A percentile compares a stretch with the other conserved stretches of the same genome.
Evolutionary conservation across 352 stramenopile species (phyloP).

Genomic region (Globisporangium parvum): DNA sequence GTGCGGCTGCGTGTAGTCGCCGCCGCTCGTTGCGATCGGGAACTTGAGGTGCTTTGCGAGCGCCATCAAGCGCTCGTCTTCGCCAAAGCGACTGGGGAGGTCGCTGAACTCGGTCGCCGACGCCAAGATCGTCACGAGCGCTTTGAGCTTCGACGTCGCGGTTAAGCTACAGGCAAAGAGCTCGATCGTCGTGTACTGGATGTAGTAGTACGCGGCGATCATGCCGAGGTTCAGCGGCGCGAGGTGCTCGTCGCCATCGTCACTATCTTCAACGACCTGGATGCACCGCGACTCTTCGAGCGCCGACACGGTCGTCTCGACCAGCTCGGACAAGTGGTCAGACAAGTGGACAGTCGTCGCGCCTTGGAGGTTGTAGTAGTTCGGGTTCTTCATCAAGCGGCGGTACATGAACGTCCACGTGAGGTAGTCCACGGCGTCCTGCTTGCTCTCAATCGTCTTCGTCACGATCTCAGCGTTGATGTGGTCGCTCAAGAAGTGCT

Average conservation of each 20-base stretch:
- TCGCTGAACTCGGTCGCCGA: constrained; percentile 95
- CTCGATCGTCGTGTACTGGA: constrained; percentile 99
- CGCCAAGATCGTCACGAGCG: constrained; percentile 96
- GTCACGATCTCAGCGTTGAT: constrained; percentile 99
- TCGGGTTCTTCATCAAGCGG: constrained; percentile 98
- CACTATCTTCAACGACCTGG: constrained; percentile 91
- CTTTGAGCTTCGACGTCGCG: constrained; percentile 94
- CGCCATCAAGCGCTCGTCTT: constrained; percentile 92
- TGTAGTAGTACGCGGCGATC: constrained; percentile 99
- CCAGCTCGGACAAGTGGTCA: constrained; percentile 98
- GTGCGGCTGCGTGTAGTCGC: constrained; percentile 90
- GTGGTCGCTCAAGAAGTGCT: constrained; percentile 97
- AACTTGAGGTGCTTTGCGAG: constrained; percentile 94
- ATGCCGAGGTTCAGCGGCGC: constrained; percentile 98
- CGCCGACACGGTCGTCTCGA: constrained; percentile 95
- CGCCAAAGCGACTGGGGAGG: constrained; percentile 89
- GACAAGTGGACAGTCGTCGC: constrained; percentile 91
- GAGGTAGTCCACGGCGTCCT: constrained; percentile 99
- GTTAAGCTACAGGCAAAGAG: constrained; percentile 97
- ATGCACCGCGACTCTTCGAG: constrained; percentile 96
- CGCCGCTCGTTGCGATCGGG: constrained; percentile 68
- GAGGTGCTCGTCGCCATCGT: constrained; percentile 89
- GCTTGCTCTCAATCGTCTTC: constrained; percentile 97
- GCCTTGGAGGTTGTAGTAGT: constrained; percentile 98
- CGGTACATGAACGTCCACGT: constrained; percentile 99